A percentile compares a stretch with the other conserved stretches of the same genome.
Evolutionary conservation across 768 basidiomycete species (phyloP).

Genomic region (Russula sp.): DNA sequence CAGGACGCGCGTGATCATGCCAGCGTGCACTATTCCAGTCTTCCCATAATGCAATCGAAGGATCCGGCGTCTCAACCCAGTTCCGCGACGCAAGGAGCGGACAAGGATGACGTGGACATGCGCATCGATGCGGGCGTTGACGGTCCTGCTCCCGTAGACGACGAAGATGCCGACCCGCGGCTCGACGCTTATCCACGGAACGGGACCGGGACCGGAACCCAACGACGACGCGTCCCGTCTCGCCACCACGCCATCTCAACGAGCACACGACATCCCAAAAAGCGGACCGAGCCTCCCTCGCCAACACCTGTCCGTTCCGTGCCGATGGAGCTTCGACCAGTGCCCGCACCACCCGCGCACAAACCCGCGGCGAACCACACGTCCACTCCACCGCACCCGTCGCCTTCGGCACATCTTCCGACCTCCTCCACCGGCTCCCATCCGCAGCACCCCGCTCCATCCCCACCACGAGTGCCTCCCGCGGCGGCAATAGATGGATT

Average conservation of each 20-base stretch:
- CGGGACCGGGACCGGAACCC: not conserved
- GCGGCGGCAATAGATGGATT: not conserved
- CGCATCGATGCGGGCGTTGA: not conserved
- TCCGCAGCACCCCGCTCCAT: not conserved
- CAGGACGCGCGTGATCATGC: not conserved
- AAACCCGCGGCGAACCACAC: not conserved
- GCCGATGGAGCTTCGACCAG: not conserved
- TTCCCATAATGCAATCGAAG: constrained; percentile 6
- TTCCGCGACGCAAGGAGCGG: not conserved
- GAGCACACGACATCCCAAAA: not conserved
- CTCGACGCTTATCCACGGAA: not conserved
- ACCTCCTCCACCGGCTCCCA: not conserved
- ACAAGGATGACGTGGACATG: not conserved
- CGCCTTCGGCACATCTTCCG: not conserved
- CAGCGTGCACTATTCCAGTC: not conserved
- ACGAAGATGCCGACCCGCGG: not conserved
- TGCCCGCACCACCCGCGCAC: not conserved
- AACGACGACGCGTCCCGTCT: not conserved
- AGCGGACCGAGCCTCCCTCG: not conserved
- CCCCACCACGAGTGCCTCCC: not conserved
- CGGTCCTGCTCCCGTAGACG: not conserved
- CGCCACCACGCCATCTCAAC: not conserved
- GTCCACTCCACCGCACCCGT: not conserved
- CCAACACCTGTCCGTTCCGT: not conserved
- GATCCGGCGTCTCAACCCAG: not conserved